phyloP scores from a whole-genome alignment of 768 basidiomycete genomes.

The Suillus variegatus region DNA sequence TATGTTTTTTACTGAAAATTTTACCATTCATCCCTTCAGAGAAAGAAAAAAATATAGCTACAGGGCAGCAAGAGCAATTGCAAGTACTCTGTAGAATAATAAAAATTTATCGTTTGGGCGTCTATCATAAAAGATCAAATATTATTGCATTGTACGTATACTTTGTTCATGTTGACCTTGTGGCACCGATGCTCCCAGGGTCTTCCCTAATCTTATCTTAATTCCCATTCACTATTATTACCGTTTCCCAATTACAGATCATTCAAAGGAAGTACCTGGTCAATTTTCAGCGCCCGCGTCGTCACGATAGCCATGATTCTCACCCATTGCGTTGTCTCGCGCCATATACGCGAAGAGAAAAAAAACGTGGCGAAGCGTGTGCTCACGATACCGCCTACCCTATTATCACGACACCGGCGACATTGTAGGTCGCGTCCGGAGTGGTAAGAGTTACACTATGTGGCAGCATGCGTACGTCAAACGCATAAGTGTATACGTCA shows the following conservation, averaged over 20 bases:
- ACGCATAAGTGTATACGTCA: background rate
- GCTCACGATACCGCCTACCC: background rate
- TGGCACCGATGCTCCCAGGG: slow-evolving; percentile 28
- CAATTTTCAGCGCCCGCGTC: background rate
- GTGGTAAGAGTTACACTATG: background rate
- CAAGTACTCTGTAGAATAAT: slow-evolving; percentile 1
- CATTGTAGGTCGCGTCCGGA: background rate
- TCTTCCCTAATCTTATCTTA: slow-evolving; percentile 23
- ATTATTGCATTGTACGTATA: slow-evolving; percentile 26
- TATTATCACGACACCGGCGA: slow-evolving; percentile 1
- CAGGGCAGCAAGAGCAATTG: too few relatives aligned
- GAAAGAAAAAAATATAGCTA: background rate
- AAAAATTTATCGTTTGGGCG: slow-evolving; percentile 31
- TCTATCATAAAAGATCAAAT: slow-evolving; percentile 18
- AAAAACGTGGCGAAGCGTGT: background rate
- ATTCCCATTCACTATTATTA: slow-evolving; percentile 10
- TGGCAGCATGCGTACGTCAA: background rate
- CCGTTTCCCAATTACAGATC: slow-evolving; percentile 3
- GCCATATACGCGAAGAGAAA: background rate
- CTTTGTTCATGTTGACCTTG: slow-evolving; percentile 26
- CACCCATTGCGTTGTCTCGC: background rate
- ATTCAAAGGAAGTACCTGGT: background rate
- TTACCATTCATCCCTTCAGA: background rate
- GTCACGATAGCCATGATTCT: background rate
- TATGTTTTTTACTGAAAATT: background rate